These are phyloP conservation scores for Babesia ovis DNA, from an alignment of 169 alveolate genomes.

Conservation along the genomic window DNA sequence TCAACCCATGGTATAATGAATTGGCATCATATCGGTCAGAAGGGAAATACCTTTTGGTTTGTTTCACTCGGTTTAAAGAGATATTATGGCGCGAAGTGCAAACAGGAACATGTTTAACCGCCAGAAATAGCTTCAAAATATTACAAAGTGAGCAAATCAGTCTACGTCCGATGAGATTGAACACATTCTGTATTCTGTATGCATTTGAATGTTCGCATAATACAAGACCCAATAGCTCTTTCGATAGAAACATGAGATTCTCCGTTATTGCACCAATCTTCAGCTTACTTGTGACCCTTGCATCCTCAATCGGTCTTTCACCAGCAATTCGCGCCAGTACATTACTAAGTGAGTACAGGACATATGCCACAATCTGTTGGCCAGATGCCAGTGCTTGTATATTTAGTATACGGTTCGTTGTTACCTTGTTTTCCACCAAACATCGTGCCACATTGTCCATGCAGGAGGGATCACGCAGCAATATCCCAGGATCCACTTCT, in stretches of 20 bases:
- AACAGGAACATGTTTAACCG: not conserved
- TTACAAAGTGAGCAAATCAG: constrained; percentile 27
- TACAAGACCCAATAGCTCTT: constrained; percentile 11
- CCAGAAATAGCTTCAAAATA: not conserved
- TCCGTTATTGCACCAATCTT: constrained; percentile 3
- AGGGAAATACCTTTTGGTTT: not conserved
- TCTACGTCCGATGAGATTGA: constrained; percentile 21
- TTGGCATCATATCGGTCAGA: not conserved
- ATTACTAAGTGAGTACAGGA: not conserved
- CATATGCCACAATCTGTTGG: constrained; percentile 33
- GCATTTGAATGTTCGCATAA: constrained; percentile 10
- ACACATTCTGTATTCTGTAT: constrained; percentile 15
- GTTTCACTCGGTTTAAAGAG: constrained; percentile 1
- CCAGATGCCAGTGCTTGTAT: constrained; percentile 44
- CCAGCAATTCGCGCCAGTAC: not conserved
- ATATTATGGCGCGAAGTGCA: not conserved
- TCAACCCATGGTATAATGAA: not conserved
- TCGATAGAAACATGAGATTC: constrained; percentile 6
- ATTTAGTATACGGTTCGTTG: constrained; percentile 6
- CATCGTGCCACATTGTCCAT: constrained; percentile 24
- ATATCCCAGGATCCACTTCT: constrained; percentile 41
- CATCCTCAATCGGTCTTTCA: not conserved
- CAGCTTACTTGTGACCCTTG: not conserved
- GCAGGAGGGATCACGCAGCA: not conserved
- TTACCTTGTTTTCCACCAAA: constrained; percentile 14